Evolutionary conservation across 306 rosid species (phyloP), one percentile per base, ranked within the genome.

Genomic region (Vigna reflexopilosa): DNA sequence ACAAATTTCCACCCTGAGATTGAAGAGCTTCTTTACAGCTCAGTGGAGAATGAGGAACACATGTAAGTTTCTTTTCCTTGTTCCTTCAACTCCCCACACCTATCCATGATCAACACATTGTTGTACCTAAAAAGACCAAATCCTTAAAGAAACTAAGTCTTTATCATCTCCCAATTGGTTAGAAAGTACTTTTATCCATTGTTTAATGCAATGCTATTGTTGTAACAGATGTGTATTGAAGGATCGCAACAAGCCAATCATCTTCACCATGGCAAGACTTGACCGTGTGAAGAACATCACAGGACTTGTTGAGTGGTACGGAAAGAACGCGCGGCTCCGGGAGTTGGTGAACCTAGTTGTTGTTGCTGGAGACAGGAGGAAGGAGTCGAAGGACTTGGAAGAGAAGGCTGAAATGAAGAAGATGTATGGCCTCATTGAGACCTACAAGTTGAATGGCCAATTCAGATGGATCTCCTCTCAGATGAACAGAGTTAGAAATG

Each of bases 261-360:
- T 96, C 81, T 96, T 96, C 91, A 93, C 99, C 61, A 96, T 96
- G 99, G 98, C 99, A 26, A 93, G 99, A 82, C 71, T 96, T 81
- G 99, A 96, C 82, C 96, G 98, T 0, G 99, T 96, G 82, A 96
- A 96, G 86, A 96, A 96, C 88, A 91, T 96, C 34, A 84, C 98
- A 0, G 99, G 99, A 16, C 96, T 96, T 6, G 99, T 96, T 0
- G 99, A 96, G 83, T 96, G 99, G 99, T 96, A 90, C 2, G 98
- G 98, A 0, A 96, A 93, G 89, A 96, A 90, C 2, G 83, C 79
- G 0, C 85, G 80, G 22, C 96, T 96, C 1, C 82, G 98, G 0
- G 96, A 96, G 88, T 34, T 96, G 77, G 97, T 88, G 15, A 96
- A 96, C 90, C 98, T 96, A 0, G 96, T 91, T 4, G 93, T 96